Base-by-base conservation (phyloP, 2,329 filamentous ascomycete species). In the Gnomoniopsis smithogilvyi region DNA sequence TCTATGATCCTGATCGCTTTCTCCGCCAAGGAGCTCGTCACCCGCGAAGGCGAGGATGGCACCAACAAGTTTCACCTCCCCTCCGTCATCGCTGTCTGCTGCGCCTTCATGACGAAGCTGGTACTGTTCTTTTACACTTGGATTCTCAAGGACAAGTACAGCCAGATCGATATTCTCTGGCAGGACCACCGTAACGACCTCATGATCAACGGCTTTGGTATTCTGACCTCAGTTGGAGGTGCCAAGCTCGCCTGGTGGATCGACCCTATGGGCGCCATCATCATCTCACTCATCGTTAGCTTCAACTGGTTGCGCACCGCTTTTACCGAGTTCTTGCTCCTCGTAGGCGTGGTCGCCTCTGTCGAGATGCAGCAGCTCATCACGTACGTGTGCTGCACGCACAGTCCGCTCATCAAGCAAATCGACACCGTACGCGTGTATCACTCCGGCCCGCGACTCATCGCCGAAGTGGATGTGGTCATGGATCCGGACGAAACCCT, bases 151-250 rank as follows among this genome's bases (percentile, higher is more conserved):
- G 88, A 97, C 76, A 90, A 91, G 68, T 96, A 98, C 78, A 92
- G 87, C 62, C 93, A 97, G 73, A 86, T 97, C 64, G 85, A 90
- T 59, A 97, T 97, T 70, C 79, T 98, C 15, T 97, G 92, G 93
- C 91, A 96, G 73, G 94, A 98, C 69, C 95, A 99, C 76, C 88
- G 95, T 62, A 99, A 99, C 70, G 95, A 99, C 70, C 80, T 99
- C n/a, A 81, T 96, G 67, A 92, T 99, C 81, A 99, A 98, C 72
- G 92, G 92, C 56, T 92, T 96, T 66, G 92, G 90, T 84, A 87
- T 98, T 64, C 75, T 97, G 56, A 97, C 93, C 1, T 94, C 90
- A 2, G 88, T 97, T n/a, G 91, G 92, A 57, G 95, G 95, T 36
- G 86, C 87, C 64, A 96, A 96, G 78, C 79, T 98, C 22, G 79